Evolutionary conservation across 2,329 filamentous ascomycete genomes (phyloP), one percentile per base, ranked within the genome.

Genomic region (Phoma sp.): DNA sequence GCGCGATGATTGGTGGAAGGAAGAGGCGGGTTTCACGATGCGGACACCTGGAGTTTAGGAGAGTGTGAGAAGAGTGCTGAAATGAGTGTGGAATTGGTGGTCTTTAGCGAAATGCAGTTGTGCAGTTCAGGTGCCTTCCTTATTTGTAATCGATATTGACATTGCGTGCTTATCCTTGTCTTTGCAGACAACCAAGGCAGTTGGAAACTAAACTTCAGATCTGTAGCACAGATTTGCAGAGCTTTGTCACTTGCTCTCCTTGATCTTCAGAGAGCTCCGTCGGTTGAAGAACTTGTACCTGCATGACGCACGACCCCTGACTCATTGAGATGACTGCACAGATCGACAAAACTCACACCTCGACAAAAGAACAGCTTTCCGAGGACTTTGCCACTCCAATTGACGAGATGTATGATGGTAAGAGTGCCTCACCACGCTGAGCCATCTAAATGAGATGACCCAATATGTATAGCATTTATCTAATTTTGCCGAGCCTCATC

Each of bases 141-240:
- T 25, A 55, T 55, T 55, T 55, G 52, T 55, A 55, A 55, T 55
- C 52, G 37, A 46, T 25, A 13, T 25, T 41, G 7, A 9, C 13
- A 44, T 55, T 46, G 41, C 52, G 52, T 51, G 52, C 37, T 51
- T 32, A 51, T 46, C 52, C 52, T 39, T 51, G 52, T 29, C 21
- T n/a, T 21, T 2, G 13, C 33, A 36, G 17, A 22, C 21, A 6
- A 6, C 7, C 25, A 7, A 44, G 15, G 19, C 39, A 15, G 10
- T 17, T 12, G 32, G 24, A 17, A 6, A 31, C 21, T 15, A 29
- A 6, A 13, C 19, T 21, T 22, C 2, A 17, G 17, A 13, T 22
- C 17, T 22, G 10, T 13, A 38, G 10, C 19, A 12, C n/a, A 15
- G 15, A 33, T 17, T 24, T n/a, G 13, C 6, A 47, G 31, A 29